Evolutionary conservation across 441 rosid genomes (phyloP).

Genomic region (Populus hybrid): DNA sequence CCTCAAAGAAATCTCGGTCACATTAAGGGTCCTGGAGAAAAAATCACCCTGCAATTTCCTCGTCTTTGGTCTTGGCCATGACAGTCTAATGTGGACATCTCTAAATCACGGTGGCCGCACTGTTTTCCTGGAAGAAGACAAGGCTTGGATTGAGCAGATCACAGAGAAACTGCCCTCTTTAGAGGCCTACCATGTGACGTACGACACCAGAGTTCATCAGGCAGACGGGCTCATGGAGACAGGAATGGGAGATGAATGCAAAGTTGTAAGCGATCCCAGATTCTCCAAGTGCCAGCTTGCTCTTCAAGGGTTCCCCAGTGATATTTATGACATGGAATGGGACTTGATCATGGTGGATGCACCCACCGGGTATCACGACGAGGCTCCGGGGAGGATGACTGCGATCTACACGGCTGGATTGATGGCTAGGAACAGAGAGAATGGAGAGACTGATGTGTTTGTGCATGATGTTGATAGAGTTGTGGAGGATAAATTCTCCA

Average conservation of each 20-base stretch:
- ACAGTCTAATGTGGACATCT: constrained; percentile 91
- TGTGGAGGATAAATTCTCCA: constrained; percentile 75
- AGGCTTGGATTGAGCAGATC: constrained; percentile 82
- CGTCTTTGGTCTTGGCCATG: constrained; percentile 89
- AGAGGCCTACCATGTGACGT: constrained; percentile 73
- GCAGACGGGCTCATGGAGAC: constrained; percentile 64
- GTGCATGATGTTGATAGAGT: constrained; percentile 82
- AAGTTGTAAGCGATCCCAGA: constrained; percentile 56
- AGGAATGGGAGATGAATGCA: constrained; percentile 73
- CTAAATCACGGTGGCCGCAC: constrained; percentile 92
- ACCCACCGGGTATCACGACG: constrained; percentile 78
- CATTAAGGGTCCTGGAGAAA: constrained; percentile 48
- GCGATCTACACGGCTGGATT: constrained; percentile 82
- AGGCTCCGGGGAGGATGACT: constrained; percentile 93
- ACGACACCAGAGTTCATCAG: constrained; percentile 77
- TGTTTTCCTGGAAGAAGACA: constrained; percentile 80
- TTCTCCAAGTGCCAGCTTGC: constrained; percentile 79
- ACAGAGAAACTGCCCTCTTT: constrained; percentile 49
- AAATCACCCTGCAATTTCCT: constrained; percentile 93
- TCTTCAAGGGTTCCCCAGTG: constrained; percentile 61
- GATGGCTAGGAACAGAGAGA: constrained; percentile 72
- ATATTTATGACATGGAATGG: constrained; percentile 68
- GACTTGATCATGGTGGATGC: constrained; percentile 94
- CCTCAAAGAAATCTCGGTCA: constrained; percentile 59
- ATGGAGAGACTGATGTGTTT: constrained; percentile 71